A percentile compares a stretch with the other conserved stretches of the same genome.
Conservation (phyloP, 2,329 filamentous ascomycete species). For the Cadophora luteo-olivacea region DNA sequence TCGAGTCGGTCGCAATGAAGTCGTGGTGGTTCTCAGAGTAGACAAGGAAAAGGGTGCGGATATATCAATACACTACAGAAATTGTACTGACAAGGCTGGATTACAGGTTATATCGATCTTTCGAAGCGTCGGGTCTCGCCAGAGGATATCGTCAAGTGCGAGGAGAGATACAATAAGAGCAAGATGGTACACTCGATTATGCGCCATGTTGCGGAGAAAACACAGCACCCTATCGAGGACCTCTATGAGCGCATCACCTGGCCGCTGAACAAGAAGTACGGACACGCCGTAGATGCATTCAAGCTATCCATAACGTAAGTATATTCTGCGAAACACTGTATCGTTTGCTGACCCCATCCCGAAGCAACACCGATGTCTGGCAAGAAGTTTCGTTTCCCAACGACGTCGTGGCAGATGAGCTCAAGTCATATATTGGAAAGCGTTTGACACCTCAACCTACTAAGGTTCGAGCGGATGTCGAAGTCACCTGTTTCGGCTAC, state of each 20-base stretch:
- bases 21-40: constrained; percentile 96
- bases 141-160: constrained; percentile 97
- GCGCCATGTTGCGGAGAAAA: constrained; percentile 98
- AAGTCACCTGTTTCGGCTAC: constrained; percentile 94
- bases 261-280: constrained; percentile 97
- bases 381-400: constrained; percentile 89
- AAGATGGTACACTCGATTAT: constrained; percentile 99
- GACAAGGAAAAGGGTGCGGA: constrained; percentile 92
- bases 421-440: constrained; percentile 96
- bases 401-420: constrained; percentile 83
- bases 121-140: constrained; percentile 97
- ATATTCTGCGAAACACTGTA: constrained; percentile 17
- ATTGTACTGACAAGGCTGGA: constrained; percentile 24
- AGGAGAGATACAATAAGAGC: constrained; percentile 99
- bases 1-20: constrained; percentile 95
- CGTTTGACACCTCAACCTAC: constrained; percentile 97
- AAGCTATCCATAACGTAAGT: constrained; percentile 96
- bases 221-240: constrained; percentile 88
- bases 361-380: constrained; percentile 93
- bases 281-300: constrained; percentile 96
- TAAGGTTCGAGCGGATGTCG: constrained; percentile 97
- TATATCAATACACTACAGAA: neutral
- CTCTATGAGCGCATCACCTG: constrained; percentile 95
- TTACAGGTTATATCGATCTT: constrained; percentile 89
- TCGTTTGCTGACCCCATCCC: constrained; percentile 30